phyloP scores from a whole-genome alignment of 768 basidiomycete genomes.

The Phanerodontia chrysosporium region DNA sequence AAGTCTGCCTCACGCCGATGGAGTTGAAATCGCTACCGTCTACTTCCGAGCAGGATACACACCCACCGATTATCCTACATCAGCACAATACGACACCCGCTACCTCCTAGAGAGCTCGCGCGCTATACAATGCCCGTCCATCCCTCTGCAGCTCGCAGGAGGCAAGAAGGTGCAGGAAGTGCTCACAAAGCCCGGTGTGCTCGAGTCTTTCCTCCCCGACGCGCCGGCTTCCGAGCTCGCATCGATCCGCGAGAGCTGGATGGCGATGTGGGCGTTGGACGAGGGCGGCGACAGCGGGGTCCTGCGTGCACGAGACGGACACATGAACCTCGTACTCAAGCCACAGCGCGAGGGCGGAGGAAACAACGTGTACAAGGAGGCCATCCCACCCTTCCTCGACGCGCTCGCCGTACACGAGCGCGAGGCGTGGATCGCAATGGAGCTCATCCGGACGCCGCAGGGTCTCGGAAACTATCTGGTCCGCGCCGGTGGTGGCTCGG shows the following conservation, averaged over 20 bases:
- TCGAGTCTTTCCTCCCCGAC: constrained; percentile 67
- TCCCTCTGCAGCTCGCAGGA: constrained; percentile 91
- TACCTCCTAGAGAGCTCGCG: constrained; percentile 72
- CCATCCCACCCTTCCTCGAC: constrained; percentile 76
- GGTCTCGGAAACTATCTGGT: constrained; percentile 71
- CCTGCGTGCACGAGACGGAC: constrained; percentile 44
- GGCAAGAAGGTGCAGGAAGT: constrained; percentile 95
- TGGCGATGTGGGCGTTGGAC: constrained; percentile 83
- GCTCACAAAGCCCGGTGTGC: constrained; percentile 63
- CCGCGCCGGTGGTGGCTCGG: constrained; percentile 50
- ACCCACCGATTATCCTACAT: constrained; percentile 72
- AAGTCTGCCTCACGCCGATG: constrained; percentile 29
- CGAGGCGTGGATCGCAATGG: constrained; percentile 95
- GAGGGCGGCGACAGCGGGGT: constrained; percentile 30
- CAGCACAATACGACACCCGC: constrained; percentile 65
- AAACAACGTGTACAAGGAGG: constrained; percentile 87
- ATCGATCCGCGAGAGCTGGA: constrained; percentile 71
- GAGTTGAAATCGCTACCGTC: constrained; percentile 75
- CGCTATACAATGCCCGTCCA: constrained; percentile 91
- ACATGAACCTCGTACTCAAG: constrained; percentile 76
- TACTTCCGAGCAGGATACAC: constrained; percentile 92
- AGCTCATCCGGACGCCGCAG: constrained; percentile 76
- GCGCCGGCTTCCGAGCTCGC: constrained; percentile 39
- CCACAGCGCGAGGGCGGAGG: constrained; percentile 98
- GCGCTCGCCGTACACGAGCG: constrained; percentile 54